Base-by-base conservation (phyloP, 305 asterid species). In the Fraxinus floribunda region DNA sequence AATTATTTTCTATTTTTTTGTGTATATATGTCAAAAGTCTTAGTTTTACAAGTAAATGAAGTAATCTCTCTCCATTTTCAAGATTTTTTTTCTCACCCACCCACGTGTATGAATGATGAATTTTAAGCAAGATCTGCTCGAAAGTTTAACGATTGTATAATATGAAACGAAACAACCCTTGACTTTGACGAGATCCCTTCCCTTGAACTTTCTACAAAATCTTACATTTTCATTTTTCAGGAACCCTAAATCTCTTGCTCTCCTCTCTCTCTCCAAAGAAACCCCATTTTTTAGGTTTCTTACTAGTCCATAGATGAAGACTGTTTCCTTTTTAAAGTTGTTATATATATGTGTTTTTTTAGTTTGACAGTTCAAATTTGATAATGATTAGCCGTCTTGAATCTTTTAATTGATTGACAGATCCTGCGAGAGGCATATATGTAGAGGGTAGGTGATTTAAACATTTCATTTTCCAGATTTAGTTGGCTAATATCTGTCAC, bases 101-200 rank as follows among this genome's bases (percentile, higher is more conserved):
- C 81, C 87, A 86, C 90, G 87, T 91, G 90, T 81, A 80, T 83
- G 87, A 89, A 83, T 76, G 90, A 88, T 82, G 89, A 86, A 85
- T 82, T 86, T 84, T 84, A 93, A 91, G 94, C 95, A 91, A 89
- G 87, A 89, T 90, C 90, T 86, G 79, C 22, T 81, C 79, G 20
- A 49, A 49, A 49, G 7, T 3, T 49, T 46, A 16, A 52, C 29
- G 5, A 18, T 57, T n/a, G 57, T 44, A 75, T 34, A 13, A 81
- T 66, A 78, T 71, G 52, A 36, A n/a, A 62, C 44, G 18, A 75
- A 71, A 78, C 38, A 68, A 55, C 60, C 46, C 46, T 89, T 80
- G 90, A 88, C 91, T 90, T 86, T 89, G 92, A 88, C 94, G 79
- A 90, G 93, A 90, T 93, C 95, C 94, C 87, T 90, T 88, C 88